phyloP scores from a whole-genome alignment of 495 filamentous ascomycete species.

The Xylaria palmicola region DNA sequence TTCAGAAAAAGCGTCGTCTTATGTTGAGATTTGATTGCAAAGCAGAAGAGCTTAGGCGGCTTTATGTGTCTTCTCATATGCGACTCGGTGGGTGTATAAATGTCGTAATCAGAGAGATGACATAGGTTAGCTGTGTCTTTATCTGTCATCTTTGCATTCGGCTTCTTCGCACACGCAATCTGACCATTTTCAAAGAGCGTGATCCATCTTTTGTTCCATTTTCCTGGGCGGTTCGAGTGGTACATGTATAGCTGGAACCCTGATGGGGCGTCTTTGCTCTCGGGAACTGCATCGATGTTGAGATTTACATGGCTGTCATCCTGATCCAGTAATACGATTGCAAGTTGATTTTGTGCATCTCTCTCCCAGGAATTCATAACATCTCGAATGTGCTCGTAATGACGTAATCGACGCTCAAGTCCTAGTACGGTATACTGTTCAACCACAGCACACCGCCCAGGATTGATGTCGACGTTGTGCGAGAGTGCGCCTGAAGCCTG shows the following conservation, averaged over 20 bases:
- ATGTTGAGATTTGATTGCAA: slow-evolving; percentile 90
- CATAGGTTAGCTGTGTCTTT: slow-evolving; percentile 71
- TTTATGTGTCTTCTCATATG: slow-evolving; percentile 63
- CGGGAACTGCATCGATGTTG: slow-evolving; percentile 52
- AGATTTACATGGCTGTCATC: slow-evolving; percentile 40
- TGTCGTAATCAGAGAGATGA: slow-evolving; percentile 90
- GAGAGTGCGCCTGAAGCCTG: slow-evolving; percentile 56
- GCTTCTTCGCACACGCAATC: slow-evolving; percentile 70
- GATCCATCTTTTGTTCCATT: slow-evolving; percentile 85
- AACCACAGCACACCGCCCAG: slow-evolving; percentile 61
- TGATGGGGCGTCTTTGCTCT: slow-evolving; percentile 50
- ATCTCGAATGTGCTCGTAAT: slow-evolving; percentile 84
- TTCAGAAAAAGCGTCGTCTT: slow-evolving; percentile 82
- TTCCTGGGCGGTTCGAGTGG: slow-evolving; percentile 73
- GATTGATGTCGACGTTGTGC: slow-evolving; percentile 52
- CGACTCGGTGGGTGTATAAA: slow-evolving; percentile 70
- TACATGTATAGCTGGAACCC: slow-evolving; percentile 69
- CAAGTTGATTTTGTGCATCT: slow-evolving; percentile 68
- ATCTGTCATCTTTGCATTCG: slow-evolving; percentile 46
- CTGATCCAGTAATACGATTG: slow-evolving; percentile 46
- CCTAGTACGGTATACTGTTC: slow-evolving; percentile 75
- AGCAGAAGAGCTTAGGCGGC: slow-evolving; percentile 77
- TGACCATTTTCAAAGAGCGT: slow-evolving; percentile 74
- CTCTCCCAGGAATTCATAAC: slow-evolving; percentile 89
- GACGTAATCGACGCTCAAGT: slow-evolving; percentile 80